Percentiles rank a stretch among this genome's conserved stretches.
phyloP scores from a whole-genome alignment of 1,139 yeast species.

The Arxiozyma slooffiae region DNA sequence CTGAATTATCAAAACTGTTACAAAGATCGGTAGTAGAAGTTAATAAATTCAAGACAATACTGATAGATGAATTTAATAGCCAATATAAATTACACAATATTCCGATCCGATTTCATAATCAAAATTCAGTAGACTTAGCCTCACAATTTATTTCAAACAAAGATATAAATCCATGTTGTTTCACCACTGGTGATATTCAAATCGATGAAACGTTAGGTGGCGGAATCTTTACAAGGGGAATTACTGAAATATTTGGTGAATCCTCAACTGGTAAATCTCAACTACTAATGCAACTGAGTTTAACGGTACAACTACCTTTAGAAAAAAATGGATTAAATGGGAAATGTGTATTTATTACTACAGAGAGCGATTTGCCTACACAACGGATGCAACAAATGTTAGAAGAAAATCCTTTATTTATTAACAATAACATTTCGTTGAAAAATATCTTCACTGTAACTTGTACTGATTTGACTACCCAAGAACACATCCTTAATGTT shows the following conservation, averaged over 20 bases:
- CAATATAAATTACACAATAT: conserved; percentile 13
- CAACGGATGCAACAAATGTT: conserved; percentile 39
- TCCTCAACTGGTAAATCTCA: conserved; percentile 84
- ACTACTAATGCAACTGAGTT: conserved; percentile 52
- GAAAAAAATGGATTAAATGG: conserved; percentile 40
- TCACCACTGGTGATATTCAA: conserved; percentile 51
- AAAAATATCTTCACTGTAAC: conserved; percentile 51
- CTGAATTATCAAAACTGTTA: conserved; percentile 37
- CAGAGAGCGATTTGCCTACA: conserved; percentile 68
- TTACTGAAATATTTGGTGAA: conserved; percentile 77
- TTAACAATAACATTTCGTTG: conserved; percentile 33
- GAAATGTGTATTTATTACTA: conserved; percentile 56
- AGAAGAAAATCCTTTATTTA: conserved; percentile 17
- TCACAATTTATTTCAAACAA: not conserved
- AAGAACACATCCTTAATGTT: conserved; percentile 61
- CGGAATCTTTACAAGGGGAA: conserved; percentile 55
- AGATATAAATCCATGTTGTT: conserved; percentile 10
- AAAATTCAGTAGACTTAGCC: not conserved
- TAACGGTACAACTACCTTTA: conserved; percentile 44
- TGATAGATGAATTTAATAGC: conserved; percentile 24
- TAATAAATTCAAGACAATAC: conserved; percentile 33
- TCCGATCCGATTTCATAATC: not conserved
- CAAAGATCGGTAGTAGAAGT: conserved; percentile 43
- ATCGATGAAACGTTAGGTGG: conserved; percentile 55
- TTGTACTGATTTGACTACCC: conserved; percentile 60